Evolutionary conservation across 768 basidiomycete genomes (phyloP).

Genomic region (Trametes punicea): DNA sequence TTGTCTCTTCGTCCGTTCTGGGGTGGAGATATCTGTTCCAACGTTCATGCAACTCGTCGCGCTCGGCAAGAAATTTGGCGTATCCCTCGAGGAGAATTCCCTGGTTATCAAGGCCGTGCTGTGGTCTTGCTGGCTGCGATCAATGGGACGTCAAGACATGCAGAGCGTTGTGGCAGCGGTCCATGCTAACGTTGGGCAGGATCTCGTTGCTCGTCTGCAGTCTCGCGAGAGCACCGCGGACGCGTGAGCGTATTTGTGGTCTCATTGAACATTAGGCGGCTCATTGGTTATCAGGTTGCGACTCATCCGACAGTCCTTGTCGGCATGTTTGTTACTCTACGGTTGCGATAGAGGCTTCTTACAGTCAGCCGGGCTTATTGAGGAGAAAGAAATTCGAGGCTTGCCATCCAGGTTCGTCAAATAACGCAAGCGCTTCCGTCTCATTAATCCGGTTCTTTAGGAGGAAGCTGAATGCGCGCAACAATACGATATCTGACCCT

Average conservation of each 20-base stretch:
- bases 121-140: slow-evolving; percentile 58
- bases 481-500: slow-evolving; percentile 47
- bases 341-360: slow-evolving; percentile 59
- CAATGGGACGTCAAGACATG: slow-evolving; percentile 56
- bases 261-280: background rate
- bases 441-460: slow-evolving; percentile 30
- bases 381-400: slow-evolving; percentile 43
- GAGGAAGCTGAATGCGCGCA: slow-evolving; percentile 44
- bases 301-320: slow-evolving; percentile 59
- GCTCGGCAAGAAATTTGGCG: slow-evolving; percentile 37
- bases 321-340: slow-evolving; percentile 58
- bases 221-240: slow-evolving; percentile 28
- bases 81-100: slow-evolving; percentile 43
- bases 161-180: slow-evolving; percentile 48
- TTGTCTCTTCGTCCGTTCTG: slow-evolving; percentile 57
- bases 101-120: slow-evolving; percentile 53
- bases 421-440: background rate
- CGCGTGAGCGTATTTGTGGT: slow-evolving; percentile 35
- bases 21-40: slow-evolving; percentile 55
- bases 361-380: slow-evolving; percentile 43
- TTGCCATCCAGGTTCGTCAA: slow-evolving; percentile 55
- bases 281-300: slow-evolving; percentile 2
- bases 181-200: slow-evolving; percentile 41
- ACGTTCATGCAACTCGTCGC: slow-evolving; percentile 48
- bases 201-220: slow-evolving; percentile 38